A percentile compares a stretch with the other conserved stretches of the same genome.
Conservation (phyloP, 2,329 filamentous ascomycete species). For the Fulvia fulva region DNA sequence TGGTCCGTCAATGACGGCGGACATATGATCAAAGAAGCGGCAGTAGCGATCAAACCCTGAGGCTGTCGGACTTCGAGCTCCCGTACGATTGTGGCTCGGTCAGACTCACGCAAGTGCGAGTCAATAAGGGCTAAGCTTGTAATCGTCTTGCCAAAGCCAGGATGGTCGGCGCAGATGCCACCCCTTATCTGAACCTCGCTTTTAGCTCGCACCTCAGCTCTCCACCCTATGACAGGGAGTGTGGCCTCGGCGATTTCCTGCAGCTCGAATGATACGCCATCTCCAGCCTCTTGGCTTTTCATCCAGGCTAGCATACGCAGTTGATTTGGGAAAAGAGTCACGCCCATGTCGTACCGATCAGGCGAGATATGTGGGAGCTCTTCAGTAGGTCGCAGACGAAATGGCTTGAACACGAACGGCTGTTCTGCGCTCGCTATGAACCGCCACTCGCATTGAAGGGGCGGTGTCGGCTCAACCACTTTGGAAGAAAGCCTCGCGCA, state of each 20-base stretch:
- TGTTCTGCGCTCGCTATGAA: slow-evolving; percentile 20
- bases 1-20: slow-evolving; percentile 54
- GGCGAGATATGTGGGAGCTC: background rate
- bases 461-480: background rate
- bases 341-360: slow-evolving; percentile 30
- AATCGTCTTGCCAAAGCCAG: slow-evolving; percentile 65
- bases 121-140: slow-evolving; percentile 56
- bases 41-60: slow-evolving; percentile 40
- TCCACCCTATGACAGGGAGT: slow-evolving; percentile 47
- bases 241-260: slow-evolving; percentile 56
- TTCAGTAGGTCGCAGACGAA: slow-evolving; percentile 15
- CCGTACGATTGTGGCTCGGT: background rate
- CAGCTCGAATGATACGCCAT: slow-evolving; percentile 44
- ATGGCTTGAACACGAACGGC: slow-evolving; percentile 16
- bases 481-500: slow-evolving; percentile 1
- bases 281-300: slow-evolving; percentile 48
- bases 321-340: slow-evolving; percentile 51
- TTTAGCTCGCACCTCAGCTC: slow-evolving; percentile 53
- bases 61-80: slow-evolving; percentile 8
- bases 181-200: slow-evolving; percentile 46
- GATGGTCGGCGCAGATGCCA: slow-evolving; percentile 60
- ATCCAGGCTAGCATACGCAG: slow-evolving; percentile 57
- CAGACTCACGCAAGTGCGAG: slow-evolving; percentile 35
- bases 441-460: slow-evolving; percentile 19
- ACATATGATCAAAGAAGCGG: slow-evolving; percentile 59